A percentile compares a stretch with the other conserved stretches of the same genome.
Conservation (phyloP, 257 asterid species). For the Gentiana straminea region DNA sequence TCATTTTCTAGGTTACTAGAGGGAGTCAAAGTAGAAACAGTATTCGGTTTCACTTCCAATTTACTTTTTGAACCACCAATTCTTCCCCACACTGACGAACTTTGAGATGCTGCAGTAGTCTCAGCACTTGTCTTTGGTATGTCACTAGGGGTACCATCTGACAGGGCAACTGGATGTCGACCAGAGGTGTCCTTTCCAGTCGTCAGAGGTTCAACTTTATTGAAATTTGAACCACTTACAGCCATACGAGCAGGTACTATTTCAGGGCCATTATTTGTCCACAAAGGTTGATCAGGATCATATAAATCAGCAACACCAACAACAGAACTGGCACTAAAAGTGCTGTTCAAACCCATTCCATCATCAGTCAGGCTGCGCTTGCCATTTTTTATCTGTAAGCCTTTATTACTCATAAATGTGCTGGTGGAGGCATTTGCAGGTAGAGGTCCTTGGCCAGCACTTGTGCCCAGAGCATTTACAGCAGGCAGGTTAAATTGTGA, state of each 20-base stretch:
- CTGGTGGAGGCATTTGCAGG: conserved; percentile 34
- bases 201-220: conserved; percentile 31
- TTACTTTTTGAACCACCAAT: conserved; percentile 38
- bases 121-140: conserved; percentile 27
- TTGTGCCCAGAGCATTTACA: conserved; percentile 23
- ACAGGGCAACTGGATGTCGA: conserved; percentile 25
- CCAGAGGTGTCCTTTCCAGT: conserved; percentile 30
- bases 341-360: conserved; percentile 45
- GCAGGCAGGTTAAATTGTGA: conserved; percentile 35
- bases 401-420: conserved; percentile 37
- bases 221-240: conserved; percentile 40
- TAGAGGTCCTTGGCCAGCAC: conserved; percentile 34
- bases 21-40: conserved; percentile 31
- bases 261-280: conserved; percentile 59
- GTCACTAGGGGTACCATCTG: conserved; percentile 41
- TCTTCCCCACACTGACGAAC: conserved; percentile 72
- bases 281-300: conserved; percentile 98
- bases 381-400: conserved; percentile 38
- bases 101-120: conserved; percentile 43
- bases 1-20: conserved; percentile 33
- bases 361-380: conserved; percentile 41
- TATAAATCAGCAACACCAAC: conserved; percentile 66
- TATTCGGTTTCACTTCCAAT: conserved; percentile 35
- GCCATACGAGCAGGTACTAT: conserved; percentile 47
- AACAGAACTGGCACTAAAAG: conserved; percentile 38